A percentile compares a stretch with the other conserved stretches of the same genome.
Conservation (phyloP, 2,329 filamentous ascomycete genomes). For the Sordariomycetes sp. region DNA sequence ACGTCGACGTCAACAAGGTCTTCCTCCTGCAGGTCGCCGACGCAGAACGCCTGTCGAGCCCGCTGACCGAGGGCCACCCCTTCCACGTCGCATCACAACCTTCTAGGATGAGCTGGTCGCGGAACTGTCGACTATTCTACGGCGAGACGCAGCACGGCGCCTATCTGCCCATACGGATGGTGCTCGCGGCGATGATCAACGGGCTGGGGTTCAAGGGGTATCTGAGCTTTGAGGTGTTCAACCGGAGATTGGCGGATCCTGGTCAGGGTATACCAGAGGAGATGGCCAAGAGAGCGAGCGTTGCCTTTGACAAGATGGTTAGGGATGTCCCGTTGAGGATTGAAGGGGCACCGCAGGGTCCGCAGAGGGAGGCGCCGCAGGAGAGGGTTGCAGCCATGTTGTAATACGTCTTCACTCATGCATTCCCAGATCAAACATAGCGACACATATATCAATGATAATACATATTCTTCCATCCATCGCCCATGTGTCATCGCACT, state of each 20-base stretch:
- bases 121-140: conserved; percentile 54
- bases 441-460: no score
- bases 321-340: conserved; percentile 22
- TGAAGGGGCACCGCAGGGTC: no score
- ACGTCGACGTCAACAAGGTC: conserved; percentile 52
- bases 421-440: no score
- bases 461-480: no score
- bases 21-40: conserved; percentile 72
- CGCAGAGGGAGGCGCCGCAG: no score
- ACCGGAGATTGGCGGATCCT: conserved; percentile 16
- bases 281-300: conserved; percentile 41
- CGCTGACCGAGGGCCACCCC: conserved; percentile 36
- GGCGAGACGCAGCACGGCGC: conserved; percentile 50
- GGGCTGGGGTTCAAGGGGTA: conserved; percentile 59
- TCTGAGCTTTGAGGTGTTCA: conserved; percentile 64
- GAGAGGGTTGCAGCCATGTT: neutral
- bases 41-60: conserved; percentile 50
- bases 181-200: conserved; percentile 52
- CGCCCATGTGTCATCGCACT: no score
- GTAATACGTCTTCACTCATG: neutral
- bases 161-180: conserved; percentile 56
- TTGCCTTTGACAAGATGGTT: conserved; percentile 40
- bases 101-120: conserved; percentile 63
- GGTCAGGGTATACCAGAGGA: conserved; percentile 12
- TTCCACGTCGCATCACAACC: conserved; percentile 25